Evolutionary conservation across 257 asterid genomes (phyloP), one percentile per base, ranked within the genome.

Genomic region (Solanum boliviense): DNA sequence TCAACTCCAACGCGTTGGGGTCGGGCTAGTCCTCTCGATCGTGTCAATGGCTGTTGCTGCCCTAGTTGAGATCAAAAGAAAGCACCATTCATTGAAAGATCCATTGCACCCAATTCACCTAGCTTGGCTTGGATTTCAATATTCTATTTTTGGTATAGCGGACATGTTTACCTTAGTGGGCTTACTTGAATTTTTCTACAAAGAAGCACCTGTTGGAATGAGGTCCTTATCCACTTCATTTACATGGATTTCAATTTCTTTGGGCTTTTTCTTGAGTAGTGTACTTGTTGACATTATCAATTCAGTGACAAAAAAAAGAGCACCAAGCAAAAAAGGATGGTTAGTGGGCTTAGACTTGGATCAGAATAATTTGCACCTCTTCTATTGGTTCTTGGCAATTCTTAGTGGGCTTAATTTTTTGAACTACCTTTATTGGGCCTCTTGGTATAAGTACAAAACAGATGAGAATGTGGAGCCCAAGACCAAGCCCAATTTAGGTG

Each of bases 111-210:
- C 97, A 2, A 92, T 96, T 25, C 92, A 94, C 20, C 93, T 96
- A 2, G 91, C 89, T 56, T 96, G 99, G 99, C 85, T 95, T 25
- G 84, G 93, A 0, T 92, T 93, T 29, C 99, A 96, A 83, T 96
- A 87, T 13, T 94, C 92, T 0, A 90, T 95, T 39, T 93, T 96
- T 9, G 99, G 99, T 9, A 91, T 96, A 0, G 99, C 98, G 0
- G 98, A 96, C 81, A 95, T 96, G 98, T 96, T 96, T 48, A 93
- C 98, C 0, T 92, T 95, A 0, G 98, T 95, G 35, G 99, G 99
- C 16, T 79, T 94, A 86, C 90, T 94, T 12, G 98, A 96, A 68
- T 96, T 96, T 82, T 96, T 87, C 91, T 96, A 96, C 90, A 93
- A 89, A 88, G 99, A 96, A 85, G 96, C 98, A 7, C 98, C 99